Percentiles rank a stretch among this genome's conserved stretches.
Conservation (phyloP, 345 rosid genomes). For the Salix exigua region DNA sequence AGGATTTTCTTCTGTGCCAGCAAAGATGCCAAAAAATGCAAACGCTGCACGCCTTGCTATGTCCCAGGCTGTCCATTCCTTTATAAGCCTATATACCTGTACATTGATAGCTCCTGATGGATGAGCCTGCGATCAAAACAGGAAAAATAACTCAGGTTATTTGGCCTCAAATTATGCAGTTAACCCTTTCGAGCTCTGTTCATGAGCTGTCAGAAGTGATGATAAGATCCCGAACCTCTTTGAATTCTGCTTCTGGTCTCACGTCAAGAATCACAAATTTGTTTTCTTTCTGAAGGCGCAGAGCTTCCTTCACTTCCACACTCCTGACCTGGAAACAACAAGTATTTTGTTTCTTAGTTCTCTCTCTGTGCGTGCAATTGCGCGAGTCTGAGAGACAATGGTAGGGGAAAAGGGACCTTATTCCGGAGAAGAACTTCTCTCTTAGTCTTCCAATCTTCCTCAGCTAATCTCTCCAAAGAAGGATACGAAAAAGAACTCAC, state of each 20-base stretch:
- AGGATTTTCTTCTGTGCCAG: conserved; percentile 97
- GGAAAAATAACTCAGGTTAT: neutral
- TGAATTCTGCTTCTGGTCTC: conserved; percentile 89
- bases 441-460: conserved; percentile 90
- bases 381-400: neutral
- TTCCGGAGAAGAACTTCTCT: conserved; percentile 75
- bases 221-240: conserved; percentile 51
- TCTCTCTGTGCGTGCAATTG: neutral
- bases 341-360: neutral
- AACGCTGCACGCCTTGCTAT: conserved; percentile 95
- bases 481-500: conserved; percentile 14
- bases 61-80: conserved; percentile 99
- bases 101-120: conserved; percentile 87
- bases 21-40: conserved; percentile 91
- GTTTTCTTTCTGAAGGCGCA: conserved; percentile 89
- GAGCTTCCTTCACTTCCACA: conserved; percentile 94
- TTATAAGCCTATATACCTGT: conserved; percentile 88
- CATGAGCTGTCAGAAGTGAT: neutral
- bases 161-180: neutral
- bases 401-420: conserved; percentile 39
- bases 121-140: conserved; percentile 47
- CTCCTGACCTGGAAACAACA: conserved; percentile 61
- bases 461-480: conserved; percentile 63
- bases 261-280: conserved; percentile 96
- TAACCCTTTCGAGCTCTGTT: neutral